These are phyloP conservation scores for Ilex asprella DNA, from an alignment of 257 asterid species.

Conservation along the genomic window DNA sequence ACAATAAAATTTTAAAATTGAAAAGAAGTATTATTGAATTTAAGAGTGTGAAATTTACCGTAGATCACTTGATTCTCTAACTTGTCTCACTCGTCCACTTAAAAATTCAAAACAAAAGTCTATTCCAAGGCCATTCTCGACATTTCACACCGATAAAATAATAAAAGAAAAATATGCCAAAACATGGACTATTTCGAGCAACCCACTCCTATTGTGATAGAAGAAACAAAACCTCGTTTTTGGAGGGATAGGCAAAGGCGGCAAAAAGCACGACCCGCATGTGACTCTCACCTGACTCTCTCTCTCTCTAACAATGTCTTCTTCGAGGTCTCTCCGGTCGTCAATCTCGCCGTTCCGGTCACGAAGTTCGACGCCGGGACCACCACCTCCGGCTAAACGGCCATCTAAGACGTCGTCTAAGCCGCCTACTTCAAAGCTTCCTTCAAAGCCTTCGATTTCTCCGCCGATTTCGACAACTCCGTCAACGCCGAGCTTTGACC, in stretches of 20 bases:
- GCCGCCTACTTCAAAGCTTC: not conserved
- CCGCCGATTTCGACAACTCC: slow-evolving; percentile 4
- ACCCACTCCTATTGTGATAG: too few relatives aligned
- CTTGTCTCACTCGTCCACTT: too few relatives aligned
- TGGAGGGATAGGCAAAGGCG: not conserved
- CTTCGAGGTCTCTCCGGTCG: slow-evolving; percentile 26
- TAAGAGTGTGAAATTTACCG: too few relatives aligned
- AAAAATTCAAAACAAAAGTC: too few relatives aligned
- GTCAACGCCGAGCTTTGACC: slow-evolving; percentile 18
- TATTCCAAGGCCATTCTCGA: too few relatives aligned
- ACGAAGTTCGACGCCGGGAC: slow-evolving; percentile 15
- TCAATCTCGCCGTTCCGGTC: slow-evolving; percentile 33
- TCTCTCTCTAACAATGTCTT: not conserved
- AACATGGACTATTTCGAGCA: too few relatives aligned
- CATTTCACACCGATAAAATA: too few relatives aligned
- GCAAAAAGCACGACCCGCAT: not conserved
- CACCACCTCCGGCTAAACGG: slow-evolving; percentile 9
- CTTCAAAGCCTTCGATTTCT: not conserved
- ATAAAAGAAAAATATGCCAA: too few relatives aligned
- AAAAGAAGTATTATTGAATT: too few relatives aligned
- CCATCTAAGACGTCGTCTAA: slow-evolving; percentile 11
- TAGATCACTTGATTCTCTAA: too few relatives aligned
- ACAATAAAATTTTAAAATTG: too few relatives aligned
- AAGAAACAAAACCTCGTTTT: not conserved
- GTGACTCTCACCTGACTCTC: not conserved